These are phyloP conservation scores for Sugiyamaella chiloensis DNA, from an alignment of 805 yeast species.

Conservation along the genomic window DNA sequence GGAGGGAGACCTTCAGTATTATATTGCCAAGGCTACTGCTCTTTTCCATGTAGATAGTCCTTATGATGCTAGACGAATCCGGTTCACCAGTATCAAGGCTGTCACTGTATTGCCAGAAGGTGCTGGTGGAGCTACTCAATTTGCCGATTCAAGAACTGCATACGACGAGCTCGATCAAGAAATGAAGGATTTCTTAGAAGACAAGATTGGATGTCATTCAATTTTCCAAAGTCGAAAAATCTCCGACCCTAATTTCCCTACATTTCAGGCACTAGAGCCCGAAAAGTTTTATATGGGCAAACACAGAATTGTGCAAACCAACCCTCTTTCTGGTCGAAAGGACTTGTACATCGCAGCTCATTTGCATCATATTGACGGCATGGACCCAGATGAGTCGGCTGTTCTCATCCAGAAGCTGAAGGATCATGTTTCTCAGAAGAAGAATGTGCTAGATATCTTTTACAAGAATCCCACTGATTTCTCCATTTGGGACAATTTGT, in stretches of 20 bases:
- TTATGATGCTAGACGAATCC: slow-evolving; percentile 6
- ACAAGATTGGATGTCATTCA: slow-evolving; percentile 1
- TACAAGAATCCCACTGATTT: not conserved
- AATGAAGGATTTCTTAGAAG: slow-evolving; percentile 1
- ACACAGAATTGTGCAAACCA: not conserved
- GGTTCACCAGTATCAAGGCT: slow-evolving; percentile 4
- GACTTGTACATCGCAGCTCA: slow-evolving; percentile 1
- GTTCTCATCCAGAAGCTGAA: not conserved
- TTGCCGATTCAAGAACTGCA: slow-evolving; percentile 7
- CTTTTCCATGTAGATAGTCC: slow-evolving; percentile 8
- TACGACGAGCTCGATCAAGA: slow-evolving; percentile 3
- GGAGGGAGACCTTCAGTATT: slow-evolving; percentile 7
- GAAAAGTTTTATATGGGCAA: slow-evolving; percentile 5
- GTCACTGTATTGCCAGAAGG: slow-evolving; percentile 4
- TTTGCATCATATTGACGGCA: slow-evolving; percentile 1
- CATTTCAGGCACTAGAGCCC: slow-evolving; percentile 2
- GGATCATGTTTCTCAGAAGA: not conserved
- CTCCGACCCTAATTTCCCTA: not conserved
- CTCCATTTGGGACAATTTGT: slow-evolving; percentile 6
- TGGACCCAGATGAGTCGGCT: not conserved
- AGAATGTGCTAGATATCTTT: not conserved
- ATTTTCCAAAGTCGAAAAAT: slow-evolving; percentile 3
- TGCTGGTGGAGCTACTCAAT: slow-evolving; percentile 1
- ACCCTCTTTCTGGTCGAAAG: slow-evolving; percentile 1
- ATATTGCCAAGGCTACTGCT: slow-evolving; percentile 7